Evolutionary conservation across 73 alveolate species (phyloP), one percentile per base, ranked within the genome.

Genomic region (Paramecium tetraurelia): DNA sequence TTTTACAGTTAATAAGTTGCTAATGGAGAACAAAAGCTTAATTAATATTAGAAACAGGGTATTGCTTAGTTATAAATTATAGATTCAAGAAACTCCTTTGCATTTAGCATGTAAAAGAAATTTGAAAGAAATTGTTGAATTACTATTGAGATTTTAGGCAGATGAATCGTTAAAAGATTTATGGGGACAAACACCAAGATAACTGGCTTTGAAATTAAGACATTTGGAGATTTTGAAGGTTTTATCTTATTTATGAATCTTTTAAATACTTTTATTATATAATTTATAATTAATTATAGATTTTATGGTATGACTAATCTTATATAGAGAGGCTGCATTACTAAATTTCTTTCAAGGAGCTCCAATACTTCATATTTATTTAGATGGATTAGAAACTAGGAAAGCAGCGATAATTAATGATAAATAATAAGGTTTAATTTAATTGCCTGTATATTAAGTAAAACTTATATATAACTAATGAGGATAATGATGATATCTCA

Each of bases 371-470:
- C 77, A 77, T 33, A 27, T 71, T 10, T 43, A 53, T 53, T 72
- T 89, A 71, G 94, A 89, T 89, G 94, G 92, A 41, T 33, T 89
- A 5, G 92, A 89, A 48, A 89, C 86, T 21, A 89, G 94, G 58
- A 89, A 71, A 50, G 24, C 69, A 7, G 33, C 92, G 4, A 71
- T 71, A 31, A 46, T 89, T 7, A 31, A 59, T 70, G 92, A 77
- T 11, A 71, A 89, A 46, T 58, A 83, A 72, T 70, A 89, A 21
- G 94, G 87, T 40, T 59, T 83, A 33, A 29, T 89, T 1, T 9
- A 21, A 83, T 83, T 71, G 20, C 92, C 94, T 48, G 71, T 71
- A 14, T 70, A 89, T 29, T 29, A 83, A 8, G 94, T 89, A 71
- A 53, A 53, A 18, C 7, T 4, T 58, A 41, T n/a, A 27, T 36